These are phyloP conservation scores for Phytopythium montanum DNA, from an alignment of 352 stramenopile genomes.

Conservation along the genomic window DNA sequence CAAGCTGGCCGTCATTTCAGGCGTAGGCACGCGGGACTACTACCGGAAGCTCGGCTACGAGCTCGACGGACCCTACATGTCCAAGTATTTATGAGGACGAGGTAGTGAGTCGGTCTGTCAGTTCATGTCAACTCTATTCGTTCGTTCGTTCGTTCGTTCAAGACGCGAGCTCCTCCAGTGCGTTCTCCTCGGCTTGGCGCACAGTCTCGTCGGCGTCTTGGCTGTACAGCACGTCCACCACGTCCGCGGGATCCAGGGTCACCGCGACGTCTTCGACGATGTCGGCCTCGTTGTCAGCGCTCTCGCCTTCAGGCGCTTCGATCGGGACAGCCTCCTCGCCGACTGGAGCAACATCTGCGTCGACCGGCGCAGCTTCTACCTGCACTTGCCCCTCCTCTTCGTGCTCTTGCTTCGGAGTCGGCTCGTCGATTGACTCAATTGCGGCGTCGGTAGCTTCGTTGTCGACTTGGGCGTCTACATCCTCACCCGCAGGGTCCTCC, in stretches of 20 bases:
- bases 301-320: neutral
- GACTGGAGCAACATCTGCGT: too few species aligned
- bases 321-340: neutral
- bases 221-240: constrained; percentile 27
- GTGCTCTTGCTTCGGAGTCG: neutral
- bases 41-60: constrained; percentile 97
- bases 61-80: constrained; percentile 97
- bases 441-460: neutral
- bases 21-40: constrained; percentile 96
- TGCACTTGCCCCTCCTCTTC: neutral
- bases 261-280: neutral
- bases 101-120: neutral
- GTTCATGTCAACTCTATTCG: neutral
- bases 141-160: constrained; percentile 1
- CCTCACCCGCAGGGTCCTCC: neutral
- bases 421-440: neutral
- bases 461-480: constrained; percentile 10
- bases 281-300: neutral
- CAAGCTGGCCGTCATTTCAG: constrained; percentile 96
- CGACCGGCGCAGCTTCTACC: too few species aligned
- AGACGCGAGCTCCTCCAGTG: constrained; percentile 14
- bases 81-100: constrained; percentile 78
- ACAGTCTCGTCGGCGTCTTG: constrained; percentile 23
- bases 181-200: constrained; percentile 26
- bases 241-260: constrained; percentile 5